Evolutionary conservation across 2,329 filamentous ascomycete genomes (phyloP).

Genomic region (Trichoderma atrobrunneum): DNA sequence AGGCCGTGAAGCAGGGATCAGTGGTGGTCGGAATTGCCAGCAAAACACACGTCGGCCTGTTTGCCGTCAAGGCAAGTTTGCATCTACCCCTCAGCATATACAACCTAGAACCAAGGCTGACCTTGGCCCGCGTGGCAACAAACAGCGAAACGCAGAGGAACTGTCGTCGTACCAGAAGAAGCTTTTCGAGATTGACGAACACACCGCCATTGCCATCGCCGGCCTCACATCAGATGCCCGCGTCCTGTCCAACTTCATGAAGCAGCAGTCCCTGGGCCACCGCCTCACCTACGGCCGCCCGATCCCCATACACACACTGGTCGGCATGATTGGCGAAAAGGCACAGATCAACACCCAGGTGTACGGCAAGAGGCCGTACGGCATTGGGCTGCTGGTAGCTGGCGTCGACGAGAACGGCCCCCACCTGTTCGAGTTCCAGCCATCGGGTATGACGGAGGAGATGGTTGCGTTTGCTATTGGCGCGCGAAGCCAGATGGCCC

Average conservation of each 20-base stretch:
- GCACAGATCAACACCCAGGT: conserved; percentile 97
- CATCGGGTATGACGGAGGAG: conserved; percentile 92
- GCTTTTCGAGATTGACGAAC: conserved; percentile 93
- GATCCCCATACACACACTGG: conserved; percentile 85
- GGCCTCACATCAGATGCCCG: conserved; percentile 96
- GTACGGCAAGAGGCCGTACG: conserved; percentile 94
- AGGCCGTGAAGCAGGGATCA: conserved; percentile 98
- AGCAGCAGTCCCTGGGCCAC: conserved; percentile 94
- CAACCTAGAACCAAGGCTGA: neutral
- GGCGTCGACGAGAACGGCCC: conserved; percentile 92
- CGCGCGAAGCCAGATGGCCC: conserved; percentile 92
- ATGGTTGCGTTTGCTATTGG: conserved; percentile 97
- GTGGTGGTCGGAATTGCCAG: conserved; percentile 95
- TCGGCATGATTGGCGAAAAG: conserved; percentile 89
- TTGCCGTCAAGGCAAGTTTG: conserved; percentile 80
- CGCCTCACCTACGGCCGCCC: conserved; percentile 94
- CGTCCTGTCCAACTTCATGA: conserved; percentile 99
- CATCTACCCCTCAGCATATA: conserved; percentile 15
- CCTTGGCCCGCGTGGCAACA: conserved; percentile 9
- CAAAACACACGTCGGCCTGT: conserved; percentile 96
- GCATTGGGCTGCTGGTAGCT: conserved; percentile 86
- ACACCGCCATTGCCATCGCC: conserved; percentile 92
- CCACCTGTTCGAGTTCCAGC: conserved; percentile 98
- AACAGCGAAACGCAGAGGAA: conserved; percentile 94
- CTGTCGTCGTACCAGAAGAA: conserved; percentile 99